Base-by-base conservation (phyloP, 2,329 filamentous ascomycete species). In the Fusarium sp. region DNA sequence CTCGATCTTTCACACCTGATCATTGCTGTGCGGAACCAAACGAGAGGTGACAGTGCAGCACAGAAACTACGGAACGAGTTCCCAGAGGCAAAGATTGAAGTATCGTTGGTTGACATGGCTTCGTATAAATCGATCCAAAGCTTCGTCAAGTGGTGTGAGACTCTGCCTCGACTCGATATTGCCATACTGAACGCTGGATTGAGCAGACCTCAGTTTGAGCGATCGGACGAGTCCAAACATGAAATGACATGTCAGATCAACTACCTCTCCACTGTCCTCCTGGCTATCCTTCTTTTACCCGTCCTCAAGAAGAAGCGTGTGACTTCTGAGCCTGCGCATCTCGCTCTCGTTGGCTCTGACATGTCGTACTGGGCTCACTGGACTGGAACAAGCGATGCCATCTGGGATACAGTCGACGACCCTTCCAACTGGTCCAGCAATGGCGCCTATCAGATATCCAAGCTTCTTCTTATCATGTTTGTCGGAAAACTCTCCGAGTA, bases 91-190 rank as follows among this genome's bases (percentile, higher is more conserved):
- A 80, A 60, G 4, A 81, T 89, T 24, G 81, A 87, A 20, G 86
- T 89, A 14, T 89, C 84, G 80, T 17, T 77, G 4, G 72, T 90
- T 22, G 87, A 89, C 61, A 84, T 89, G 82, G 61, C 63, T 9
- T 84, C 81, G 1, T 87, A 88, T 49, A 79, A 81, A 5, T 88
- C 86, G 0, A 79, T 89, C 7, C 77, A 80, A 24, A 75, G 69
- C 0, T 89, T 89, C 57, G 81, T 79, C 1, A 52, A 63, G 6
- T 79, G 82, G 4, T 80, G 81, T 28, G 74, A 81, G 13, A 75
- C 45, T 0, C 77, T 87, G 4, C 39, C 74, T 0, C 79, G 82
- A 3, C 70, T 88, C n/a, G 85, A 88, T 68, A 82, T 85, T 42
- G 82, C 79, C 28, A 80, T 89, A 14, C 77, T 87, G 31, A 88